Evolutionary conservation across 1,284 basidiomycete species (phyloP).

Genomic region (Fomitopsis palustris): DNA sequence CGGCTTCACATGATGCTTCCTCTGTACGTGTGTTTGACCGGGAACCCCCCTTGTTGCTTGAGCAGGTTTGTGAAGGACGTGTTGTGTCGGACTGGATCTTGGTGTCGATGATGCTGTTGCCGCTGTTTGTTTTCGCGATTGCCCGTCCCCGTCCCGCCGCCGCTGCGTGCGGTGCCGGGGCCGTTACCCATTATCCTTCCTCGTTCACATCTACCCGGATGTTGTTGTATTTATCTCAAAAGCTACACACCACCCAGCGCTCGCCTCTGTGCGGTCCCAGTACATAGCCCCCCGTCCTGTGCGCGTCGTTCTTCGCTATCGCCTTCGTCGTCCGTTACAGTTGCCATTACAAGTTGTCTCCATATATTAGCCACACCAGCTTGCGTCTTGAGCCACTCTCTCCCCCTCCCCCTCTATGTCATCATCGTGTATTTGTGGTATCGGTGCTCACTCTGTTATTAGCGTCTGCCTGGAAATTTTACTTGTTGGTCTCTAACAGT

Average conservation of each 20-base stretch:
- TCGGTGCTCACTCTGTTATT: slow-evolving; percentile 1
- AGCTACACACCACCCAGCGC: slow-evolving; percentile 1
- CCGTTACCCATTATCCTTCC: background rate
- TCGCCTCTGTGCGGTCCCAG: background rate
- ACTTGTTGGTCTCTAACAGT: background rate
- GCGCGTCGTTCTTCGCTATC: slow-evolving; percentile 1
- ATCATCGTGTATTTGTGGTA: slow-evolving; percentile 2
- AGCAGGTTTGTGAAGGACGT: slow-evolving; percentile 6
- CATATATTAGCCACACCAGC: background rate
- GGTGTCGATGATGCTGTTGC: slow-evolving; percentile 1
- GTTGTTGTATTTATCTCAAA: slow-evolving; percentile 23
- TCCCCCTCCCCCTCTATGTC: background rate
- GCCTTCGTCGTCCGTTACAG: background rate
- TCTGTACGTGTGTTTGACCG: background rate
- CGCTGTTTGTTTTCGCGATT: background rate
- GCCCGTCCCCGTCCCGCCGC: background rate
- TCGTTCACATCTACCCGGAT: slow-evolving; percentile 13
- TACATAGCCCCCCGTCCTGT: background rate
- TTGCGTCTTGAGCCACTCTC: background rate
- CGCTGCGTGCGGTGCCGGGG: background rate
- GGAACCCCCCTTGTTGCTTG: background rate
- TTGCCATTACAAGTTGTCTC: background rate
- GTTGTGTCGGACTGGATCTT: background rate
- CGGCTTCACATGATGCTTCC: background rate
- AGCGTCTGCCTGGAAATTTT: background rate